These are phyloP conservation scores for Ogataea dorogensis DNA, from an alignment of 805 yeast species.

Conservation along the genomic window DNA sequence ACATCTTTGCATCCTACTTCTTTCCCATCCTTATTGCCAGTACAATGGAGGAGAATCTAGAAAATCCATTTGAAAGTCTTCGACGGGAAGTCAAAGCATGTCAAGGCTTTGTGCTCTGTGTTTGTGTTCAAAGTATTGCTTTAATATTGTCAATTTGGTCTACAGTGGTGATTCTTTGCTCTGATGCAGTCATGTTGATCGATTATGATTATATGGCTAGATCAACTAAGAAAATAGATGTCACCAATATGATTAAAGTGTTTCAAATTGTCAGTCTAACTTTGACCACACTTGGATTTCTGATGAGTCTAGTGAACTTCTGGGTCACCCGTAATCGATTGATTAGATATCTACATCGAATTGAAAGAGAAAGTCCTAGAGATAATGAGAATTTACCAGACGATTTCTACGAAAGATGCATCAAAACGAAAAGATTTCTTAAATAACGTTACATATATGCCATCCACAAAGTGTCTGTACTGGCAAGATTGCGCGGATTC, in stretches of 20 bases:
- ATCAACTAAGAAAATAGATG: slow-evolving; percentile 16
- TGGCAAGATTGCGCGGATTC: slow-evolving; percentile 88
- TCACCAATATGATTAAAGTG: slow-evolving; percentile 20
- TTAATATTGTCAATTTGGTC: slow-evolving; percentile 25
- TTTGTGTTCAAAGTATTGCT: slow-evolving; percentile 21
- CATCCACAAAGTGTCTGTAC: slow-evolving; percentile 93
- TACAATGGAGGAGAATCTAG: slow-evolving; percentile 25
- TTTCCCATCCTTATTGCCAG: slow-evolving; percentile 27
- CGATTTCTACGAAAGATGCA: slow-evolving; percentile 21
- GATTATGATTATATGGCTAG: slow-evolving; percentile 17
- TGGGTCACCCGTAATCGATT: slow-evolving; percentile 26
- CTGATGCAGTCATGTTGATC: slow-evolving; percentile 11
- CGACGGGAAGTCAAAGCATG: slow-evolving; percentile 25
- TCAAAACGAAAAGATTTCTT: slow-evolving; percentile 17
- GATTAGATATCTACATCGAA: slow-evolving; percentile 26
- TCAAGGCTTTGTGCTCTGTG: slow-evolving; percentile 21
- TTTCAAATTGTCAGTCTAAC: slow-evolving; percentile 28
- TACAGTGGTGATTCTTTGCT: slow-evolving; percentile 16
- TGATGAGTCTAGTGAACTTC: slow-evolving; percentile 24
- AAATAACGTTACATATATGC: slow-evolving; percentile 65
- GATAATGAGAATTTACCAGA: slow-evolving; percentile 14
- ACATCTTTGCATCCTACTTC: slow-evolving; percentile 27
- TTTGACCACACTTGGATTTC: slow-evolving; percentile 20
- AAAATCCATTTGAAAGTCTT: slow-evolving; percentile 26
- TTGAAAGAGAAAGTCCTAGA: slow-evolving; percentile 17